Percentiles rank a stretch among this genome's conserved stretches.
Conservation (phyloP, 2,329 filamentous ascomycete species). For the Pyrenophora teres region DNA sequence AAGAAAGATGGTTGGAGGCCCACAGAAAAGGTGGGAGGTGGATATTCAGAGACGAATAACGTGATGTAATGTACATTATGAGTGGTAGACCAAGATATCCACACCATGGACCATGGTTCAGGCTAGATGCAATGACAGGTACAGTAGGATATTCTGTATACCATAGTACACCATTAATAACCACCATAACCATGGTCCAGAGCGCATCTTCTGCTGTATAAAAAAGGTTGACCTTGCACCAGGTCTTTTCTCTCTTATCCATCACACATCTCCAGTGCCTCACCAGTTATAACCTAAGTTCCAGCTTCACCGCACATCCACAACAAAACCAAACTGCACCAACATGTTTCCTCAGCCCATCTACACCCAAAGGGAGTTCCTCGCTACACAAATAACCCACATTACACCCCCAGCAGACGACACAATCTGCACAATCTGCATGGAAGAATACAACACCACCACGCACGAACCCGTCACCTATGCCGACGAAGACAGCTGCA, state of each 20-base stretch:
- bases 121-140: too few relatives aligned
- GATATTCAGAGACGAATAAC: conserved; percentile 78
- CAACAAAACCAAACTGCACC: background rate
- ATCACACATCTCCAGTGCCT: too few relatives aligned
- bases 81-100: too few relatives aligned
- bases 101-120: too few relatives aligned
- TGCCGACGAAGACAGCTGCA: background rate
- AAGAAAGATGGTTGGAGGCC: conserved; percentile 79
- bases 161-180: too few relatives aligned
- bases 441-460: background rate
- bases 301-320: background rate
- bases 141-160: too few relatives aligned
- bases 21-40: conserved; percentile 76
- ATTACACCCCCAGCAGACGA: background rate
- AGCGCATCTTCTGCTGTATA: too few relatives aligned
- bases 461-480: background rate
- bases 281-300: too few relatives aligned
- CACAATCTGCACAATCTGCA: conserved; percentile 5
- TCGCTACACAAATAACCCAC: background rate
- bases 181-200: too few relatives aligned
- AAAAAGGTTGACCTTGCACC: too few relatives aligned
- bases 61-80: too few relatives aligned
- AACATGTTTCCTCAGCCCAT: background rate
- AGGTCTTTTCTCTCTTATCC: too few relatives aligned
- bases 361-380: background rate